Conservation (phyloP, 179 eudicot genomes). For the Beta macrorhiza region DNA sequence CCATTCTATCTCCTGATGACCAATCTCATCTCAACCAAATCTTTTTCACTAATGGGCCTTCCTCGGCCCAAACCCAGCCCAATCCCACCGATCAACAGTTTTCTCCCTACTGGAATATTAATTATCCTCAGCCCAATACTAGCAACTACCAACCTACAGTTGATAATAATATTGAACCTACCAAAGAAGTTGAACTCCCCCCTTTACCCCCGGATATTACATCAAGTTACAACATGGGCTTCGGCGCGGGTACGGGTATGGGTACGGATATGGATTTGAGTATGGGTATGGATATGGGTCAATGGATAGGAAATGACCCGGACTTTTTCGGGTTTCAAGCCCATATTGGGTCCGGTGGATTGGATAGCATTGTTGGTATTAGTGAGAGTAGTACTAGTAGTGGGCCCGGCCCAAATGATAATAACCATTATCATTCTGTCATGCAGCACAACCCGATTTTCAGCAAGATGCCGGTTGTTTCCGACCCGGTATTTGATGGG, state of each 20-base stretch:
- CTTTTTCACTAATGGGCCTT: constrained; percentile 23
- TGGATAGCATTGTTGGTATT: constrained; percentile 19
- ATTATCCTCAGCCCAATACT: constrained; percentile 22
- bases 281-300: constrained; percentile 19
- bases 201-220: constrained; percentile 41
- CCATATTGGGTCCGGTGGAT: constrained; percentile 29
- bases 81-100: constrained; percentile 17
- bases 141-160: neutral
- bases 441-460: constrained; percentile 26
- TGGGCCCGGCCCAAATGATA: constrained; percentile 28
- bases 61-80: constrained; percentile 26
- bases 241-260: no score
- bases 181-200: constrained; percentile 36
- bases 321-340: constrained; percentile 24
- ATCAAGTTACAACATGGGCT: constrained; percentile 27
- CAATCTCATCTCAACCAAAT: constrained; percentile 28
- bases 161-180: neutral
- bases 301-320: constrained; percentile 29
- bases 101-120: constrained; percentile 26
- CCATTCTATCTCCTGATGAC: constrained; percentile 54
- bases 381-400: constrained; percentile 19
- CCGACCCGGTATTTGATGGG: constrained; percentile 34
- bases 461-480: constrained; percentile 28
- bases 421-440: constrained; percentile 18
- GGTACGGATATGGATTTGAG: constrained; percentile 18